Evolutionary conservation across 2,329 filamentous ascomycete genomes (phyloP), one percentile per base, ranked within the genome.

Genomic region (Malbranchea cinnamomea): DNA sequence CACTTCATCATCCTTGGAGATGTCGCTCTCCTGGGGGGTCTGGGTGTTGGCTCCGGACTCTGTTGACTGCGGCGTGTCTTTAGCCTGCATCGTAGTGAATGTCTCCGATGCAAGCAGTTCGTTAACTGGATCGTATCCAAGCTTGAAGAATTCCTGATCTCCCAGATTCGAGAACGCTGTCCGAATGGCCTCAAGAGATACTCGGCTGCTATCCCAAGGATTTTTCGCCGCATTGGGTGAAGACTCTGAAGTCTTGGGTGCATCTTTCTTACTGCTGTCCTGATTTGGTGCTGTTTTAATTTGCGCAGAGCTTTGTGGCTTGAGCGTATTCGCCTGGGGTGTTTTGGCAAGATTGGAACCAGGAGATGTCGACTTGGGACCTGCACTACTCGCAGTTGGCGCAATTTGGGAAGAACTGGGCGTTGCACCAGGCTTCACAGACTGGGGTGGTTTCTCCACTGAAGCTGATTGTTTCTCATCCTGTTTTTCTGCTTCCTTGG

Each of bases 1-100:
- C 10, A 49, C 45, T 15, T 47, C 48, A 6, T 49, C 49, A 19
- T 43, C 42, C 29, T 48, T 48, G 17, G 43, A 44, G 6, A 50
- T 34, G 6, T 57, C 53, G 23, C 42, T 46, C 24, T 52, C 50
- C 31, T 50, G 51, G 2, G 54, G 53, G 2, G 54, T 59, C 36
- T 53, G 41, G 17, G 52, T 53, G 32, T 48, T 44, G 26, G 48
- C 34, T 12, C 43, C 47, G 13, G 37, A 42, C 28, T 57, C 53
- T 12, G 50, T 42, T 2, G 54, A 56, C 33, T 56, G 52, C 3
- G 53, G 53, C 0, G 54, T 56, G 27, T 54, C 47, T 21, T 53
- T 42, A 3, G 45, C 38, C 23, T 50, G 49, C 4, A 41, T 45
- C 22, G 42, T 42, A 18, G 37, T 43, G 30, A 54, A 56, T 44